A percentile compares a stretch with the other conserved stretches of the same genome.
phyloP scores from a whole-genome alignment of 352 stramenopile genomes.

The Globisporangium lucens region DNA sequence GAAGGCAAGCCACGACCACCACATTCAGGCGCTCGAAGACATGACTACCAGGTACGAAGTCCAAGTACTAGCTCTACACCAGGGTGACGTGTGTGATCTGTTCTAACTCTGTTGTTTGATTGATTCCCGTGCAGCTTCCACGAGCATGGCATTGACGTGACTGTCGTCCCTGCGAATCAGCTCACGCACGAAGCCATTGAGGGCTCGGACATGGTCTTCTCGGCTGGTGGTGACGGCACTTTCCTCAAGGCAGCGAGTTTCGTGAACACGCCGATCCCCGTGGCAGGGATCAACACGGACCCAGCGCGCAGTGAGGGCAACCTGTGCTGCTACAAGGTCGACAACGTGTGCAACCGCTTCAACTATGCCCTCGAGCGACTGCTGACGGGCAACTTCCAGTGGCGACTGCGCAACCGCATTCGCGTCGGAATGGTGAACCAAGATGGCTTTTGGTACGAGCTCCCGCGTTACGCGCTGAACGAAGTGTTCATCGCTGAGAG shows the following conservation, averaged over 20 bases:
- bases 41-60: slow-evolving; percentile 58
- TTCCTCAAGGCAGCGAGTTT: slow-evolving; percentile 87
- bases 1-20: slow-evolving; percentile 84
- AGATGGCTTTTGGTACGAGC: slow-evolving; percentile 84
- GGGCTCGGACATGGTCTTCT: slow-evolving; percentile 85
- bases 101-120: background rate
- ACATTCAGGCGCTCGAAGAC: slow-evolving; percentile 82
- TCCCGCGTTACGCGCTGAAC: slow-evolving; percentile 84
- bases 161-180: slow-evolving; percentile 72
- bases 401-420: slow-evolving; percentile 79
- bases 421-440: slow-evolving; percentile 88
- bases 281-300: slow-evolving; percentile 86
- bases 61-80: background rate
- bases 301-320: slow-evolving; percentile 83
- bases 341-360: slow-evolving; percentile 76
- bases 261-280: slow-evolving; percentile 80
- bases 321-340: slow-evolving; percentile 83
- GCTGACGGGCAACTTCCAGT: slow-evolving; percentile 72
- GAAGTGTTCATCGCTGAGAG: slow-evolving; percentile 89
- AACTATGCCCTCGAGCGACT: slow-evolving; percentile 62
- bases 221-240: slow-evolving; percentile 79
- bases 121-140: slow-evolving; percentile 43
- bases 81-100: background rate
- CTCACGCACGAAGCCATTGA: slow-evolving; percentile 77
- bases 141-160: slow-evolving; percentile 63